Conservation (phyloP, 116 monocot species). For the Dioscorea cayenensis region DNA sequence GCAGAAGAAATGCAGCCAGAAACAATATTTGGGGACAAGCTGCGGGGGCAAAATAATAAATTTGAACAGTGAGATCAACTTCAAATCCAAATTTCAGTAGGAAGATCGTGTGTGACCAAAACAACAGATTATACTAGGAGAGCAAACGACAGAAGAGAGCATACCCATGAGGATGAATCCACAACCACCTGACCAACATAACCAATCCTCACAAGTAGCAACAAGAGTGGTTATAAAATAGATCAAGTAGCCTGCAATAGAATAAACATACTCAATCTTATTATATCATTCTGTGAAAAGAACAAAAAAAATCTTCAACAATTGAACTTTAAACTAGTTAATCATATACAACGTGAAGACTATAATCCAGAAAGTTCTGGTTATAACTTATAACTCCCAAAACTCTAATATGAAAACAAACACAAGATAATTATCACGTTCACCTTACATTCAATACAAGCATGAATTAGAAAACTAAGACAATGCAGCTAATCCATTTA, state of each 20-base stretch:
- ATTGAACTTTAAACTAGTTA: not conserved
- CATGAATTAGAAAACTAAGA: too few species aligned
- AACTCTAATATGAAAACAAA: not conserved
- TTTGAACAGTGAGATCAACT: not conserved
- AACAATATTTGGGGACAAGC: conserved; percentile 87
- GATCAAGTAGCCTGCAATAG: conserved; percentile 43
- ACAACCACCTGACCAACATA: conserved; percentile 76
- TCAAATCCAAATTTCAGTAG: not conserved
- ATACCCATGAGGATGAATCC: conserved; percentile 95
- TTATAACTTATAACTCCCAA: not conserved
- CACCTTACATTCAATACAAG: too few species aligned
- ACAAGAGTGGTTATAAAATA: conserved; percentile 63
- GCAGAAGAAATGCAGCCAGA: conserved; percentile 85
- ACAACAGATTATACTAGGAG: not conserved
- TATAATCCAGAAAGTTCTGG: not conserved
- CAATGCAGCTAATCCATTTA: too few species aligned
- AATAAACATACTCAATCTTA: not conserved
- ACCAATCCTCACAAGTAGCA: conserved; percentile 78
- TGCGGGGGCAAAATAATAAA: conserved; percentile 26
- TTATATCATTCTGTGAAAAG: not conserved
- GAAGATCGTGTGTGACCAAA: not conserved
- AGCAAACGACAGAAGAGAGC: conserved; percentile 6
- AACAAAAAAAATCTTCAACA: not conserved
- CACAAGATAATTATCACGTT: too few species aligned
- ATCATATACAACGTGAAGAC: not conserved